Percentiles rank a stretch among this genome's conserved stretches.
These are phyloP conservation scores for Panaeolus cyanescens DNA, from an alignment of 768 basidiomycete genomes.

Conservation along the genomic window DNA sequence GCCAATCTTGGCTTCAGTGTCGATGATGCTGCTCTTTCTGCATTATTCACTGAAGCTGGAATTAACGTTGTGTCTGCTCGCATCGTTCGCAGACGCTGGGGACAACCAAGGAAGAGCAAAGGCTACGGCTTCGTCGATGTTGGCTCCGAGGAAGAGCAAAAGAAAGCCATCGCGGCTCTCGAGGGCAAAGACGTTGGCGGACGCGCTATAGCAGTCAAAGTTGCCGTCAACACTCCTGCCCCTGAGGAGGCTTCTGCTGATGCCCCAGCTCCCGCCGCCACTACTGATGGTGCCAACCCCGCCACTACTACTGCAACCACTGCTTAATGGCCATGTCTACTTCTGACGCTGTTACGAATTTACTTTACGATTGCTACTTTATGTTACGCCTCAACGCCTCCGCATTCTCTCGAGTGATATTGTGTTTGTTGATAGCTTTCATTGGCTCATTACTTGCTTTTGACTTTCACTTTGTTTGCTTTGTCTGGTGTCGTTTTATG, in stretches of 20 bases:
- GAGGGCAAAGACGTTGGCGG: slow-evolving; percentile 89
- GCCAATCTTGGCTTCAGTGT: slow-evolving; percentile 97
- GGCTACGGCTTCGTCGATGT: slow-evolving; percentile 99
- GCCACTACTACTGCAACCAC: slow-evolving; percentile 23
- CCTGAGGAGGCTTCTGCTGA: slow-evolving; percentile 51
- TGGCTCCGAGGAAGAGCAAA: slow-evolving; percentile 83
- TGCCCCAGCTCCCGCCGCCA: slow-evolving; percentile 25
- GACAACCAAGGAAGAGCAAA: slow-evolving; percentile 85
- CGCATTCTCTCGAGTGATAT: slow-evolving; percentile 21
- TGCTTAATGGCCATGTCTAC: slow-evolving; percentile 26
- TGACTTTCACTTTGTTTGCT: slow-evolving; percentile 27
- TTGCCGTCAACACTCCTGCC: slow-evolving; percentile 85
- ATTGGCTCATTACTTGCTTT: slow-evolving; percentile 16
- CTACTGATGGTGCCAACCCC: slow-evolving; percentile 26
- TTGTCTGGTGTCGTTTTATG: slow-evolving; percentile 50
- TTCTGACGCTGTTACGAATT: slow-evolving; percentile 22
- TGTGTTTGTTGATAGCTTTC: slow-evolving; percentile 23
- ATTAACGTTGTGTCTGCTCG: slow-evolving; percentile 84
- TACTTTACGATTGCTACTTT: slow-evolving; percentile 18
- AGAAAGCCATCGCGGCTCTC: slow-evolving; percentile 85
- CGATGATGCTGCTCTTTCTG: slow-evolving; percentile 78
- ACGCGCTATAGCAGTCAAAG: slow-evolving; percentile 87
- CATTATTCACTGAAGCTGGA: slow-evolving; percentile 85
- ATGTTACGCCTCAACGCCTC: slow-evolving; percentile 16
- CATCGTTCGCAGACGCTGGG: slow-evolving; percentile 86